Evolutionary conservation across 202 grass and related monocot species (phyloP).

Genomic region (Zoysia matrella): DNA sequence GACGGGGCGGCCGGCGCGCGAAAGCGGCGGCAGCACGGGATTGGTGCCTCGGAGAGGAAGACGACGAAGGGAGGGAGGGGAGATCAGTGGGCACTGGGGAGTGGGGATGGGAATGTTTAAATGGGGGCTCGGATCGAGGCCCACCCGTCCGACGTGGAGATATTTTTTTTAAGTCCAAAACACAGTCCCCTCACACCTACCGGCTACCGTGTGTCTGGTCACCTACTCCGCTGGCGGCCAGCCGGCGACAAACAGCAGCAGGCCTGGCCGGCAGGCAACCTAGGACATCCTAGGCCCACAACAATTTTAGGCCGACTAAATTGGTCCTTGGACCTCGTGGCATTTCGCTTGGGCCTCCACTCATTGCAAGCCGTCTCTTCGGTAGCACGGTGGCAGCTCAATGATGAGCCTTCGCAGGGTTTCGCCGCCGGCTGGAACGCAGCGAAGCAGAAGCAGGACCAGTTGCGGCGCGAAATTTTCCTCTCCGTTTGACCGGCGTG

Average conservation of each 20-base stretch:
- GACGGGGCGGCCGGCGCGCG: background rate
- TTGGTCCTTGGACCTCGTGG: too few relatives aligned
- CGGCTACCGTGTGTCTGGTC: too few relatives aligned
- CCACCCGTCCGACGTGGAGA: background rate
- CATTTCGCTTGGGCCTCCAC: too few relatives aligned
- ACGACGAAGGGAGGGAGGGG: background rate
- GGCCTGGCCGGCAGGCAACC: too few relatives aligned
- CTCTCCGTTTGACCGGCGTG: slow-evolving; percentile 32
- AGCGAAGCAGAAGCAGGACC: background rate
- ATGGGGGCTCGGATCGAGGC: background rate
- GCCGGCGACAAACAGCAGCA: too few relatives aligned
- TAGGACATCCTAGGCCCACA: too few relatives aligned
- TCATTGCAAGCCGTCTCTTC: too few relatives aligned
- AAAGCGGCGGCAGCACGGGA: background rate
- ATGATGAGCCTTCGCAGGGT: too few relatives aligned
- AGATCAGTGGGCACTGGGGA: background rate
- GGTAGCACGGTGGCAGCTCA: too few relatives aligned
- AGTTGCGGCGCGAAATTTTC: slow-evolving; percentile 13
- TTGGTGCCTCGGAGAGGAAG: slow-evolving; percentile 29
- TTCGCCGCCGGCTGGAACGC: background rate
- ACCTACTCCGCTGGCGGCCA: too few relatives aligned
- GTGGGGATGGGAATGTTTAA: background rate
- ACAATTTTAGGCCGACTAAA: too few relatives aligned
- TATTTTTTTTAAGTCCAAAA: background rate
- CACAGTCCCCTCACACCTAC: too few relatives aligned